A percentile compares a stretch with the other conserved stretches of the same genome.
phyloP scores from a whole-genome alignment of 164 flowering plant species.

The Vitis rupestris region DNA sequence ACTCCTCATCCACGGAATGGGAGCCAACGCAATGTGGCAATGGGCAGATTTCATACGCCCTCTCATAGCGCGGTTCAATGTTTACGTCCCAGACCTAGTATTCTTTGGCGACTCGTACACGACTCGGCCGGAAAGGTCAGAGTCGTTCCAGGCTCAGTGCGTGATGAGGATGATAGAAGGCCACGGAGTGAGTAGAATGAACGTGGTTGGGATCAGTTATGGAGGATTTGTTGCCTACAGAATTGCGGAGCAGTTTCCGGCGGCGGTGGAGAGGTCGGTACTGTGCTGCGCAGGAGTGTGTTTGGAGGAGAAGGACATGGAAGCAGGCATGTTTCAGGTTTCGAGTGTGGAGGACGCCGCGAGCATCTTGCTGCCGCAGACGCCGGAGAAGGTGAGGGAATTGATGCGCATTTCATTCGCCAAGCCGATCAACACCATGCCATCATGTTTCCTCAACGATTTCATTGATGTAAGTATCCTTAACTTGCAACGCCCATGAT shows the following conservation, averaged over 20 bases:
- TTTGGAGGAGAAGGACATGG: slow-evolving; percentile 40
- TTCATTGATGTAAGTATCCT: slow-evolving; percentile 32
- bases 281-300: slow-evolving; percentile 42
- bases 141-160: slow-evolving; percentile 53
- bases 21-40: slow-evolving; percentile 72
- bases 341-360: slow-evolving; percentile 32
- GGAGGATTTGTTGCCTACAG: slow-evolving; percentile 65
- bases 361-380: slow-evolving; percentile 32
- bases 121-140: slow-evolving; percentile 42
- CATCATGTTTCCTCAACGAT: slow-evolving; percentile 36
- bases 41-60: slow-evolving; percentile 30
- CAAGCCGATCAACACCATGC: slow-evolving; percentile 21
- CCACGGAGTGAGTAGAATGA: slow-evolving; percentile 30
- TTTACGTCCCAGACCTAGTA: slow-evolving; percentile 56
- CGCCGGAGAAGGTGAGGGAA: slow-evolving; percentile 28
- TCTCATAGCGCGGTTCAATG: slow-evolving; percentile 35
- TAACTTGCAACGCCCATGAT: neutral
- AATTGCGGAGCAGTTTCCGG: slow-evolving; percentile 53
- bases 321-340: slow-evolving; percentile 32
- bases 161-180: slow-evolving; percentile 36
- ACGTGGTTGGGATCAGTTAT: slow-evolving; percentile 50
- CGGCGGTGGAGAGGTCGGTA: slow-evolving; percentile 42
- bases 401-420: slow-evolving; percentile 22
- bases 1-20: slow-evolving; percentile 51
- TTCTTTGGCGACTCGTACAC: slow-evolving; percentile 63